Base-by-base conservation (phyloP, 768 basidiomycete genomes). In the Mycena rebaudengoi region DNA sequence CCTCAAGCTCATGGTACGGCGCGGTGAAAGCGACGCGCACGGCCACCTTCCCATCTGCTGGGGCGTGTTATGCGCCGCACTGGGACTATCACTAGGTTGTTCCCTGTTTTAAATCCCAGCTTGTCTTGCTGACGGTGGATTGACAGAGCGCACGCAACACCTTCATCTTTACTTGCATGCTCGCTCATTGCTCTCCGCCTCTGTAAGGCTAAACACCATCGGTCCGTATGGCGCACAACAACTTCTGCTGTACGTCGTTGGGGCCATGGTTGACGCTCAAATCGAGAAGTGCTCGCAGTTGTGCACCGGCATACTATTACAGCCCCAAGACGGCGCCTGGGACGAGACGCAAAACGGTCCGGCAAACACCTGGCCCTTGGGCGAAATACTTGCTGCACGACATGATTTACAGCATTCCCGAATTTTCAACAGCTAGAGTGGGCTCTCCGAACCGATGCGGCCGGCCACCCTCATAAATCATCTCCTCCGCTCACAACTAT, bases 351-450 rank as follows among this genome's bases (percentile, higher is more conserved):
- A 79, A 12, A 69, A 80, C 32, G 91, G 88, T 0, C 95, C 96
- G 5, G 90, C 91, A 35, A 95, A 89, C 70, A 98, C 94, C 16
- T 99, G 97, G 97, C 98, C 97, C 1, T 76, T 99, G 20, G 96
- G 96, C 18, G 98, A 99, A 78, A 91, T 99, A 39, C 82, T 99
- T 28, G 89, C 91, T 33, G 86, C 88, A 39, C 83, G 98, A 61
- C 98, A 99, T 76, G 97, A 98, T 78, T 78, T 95, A 71, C 94
- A 96, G 76, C 97, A 99, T 78, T 96, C 95, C 43, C 85, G 96
- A 62, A 95, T 99, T 67, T 99, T 99, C 83, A 99, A 99, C 78
- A 92, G 91, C 78, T 91, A 75, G 44, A 30, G 18, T 37, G 18
- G 10, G 18, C 35, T 37, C 12, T 46, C 11, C 7, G 29, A 33